phyloP scores from a whole-genome alignment of 257 asterid genomes.

The Coffea eugenioides region DNA sequence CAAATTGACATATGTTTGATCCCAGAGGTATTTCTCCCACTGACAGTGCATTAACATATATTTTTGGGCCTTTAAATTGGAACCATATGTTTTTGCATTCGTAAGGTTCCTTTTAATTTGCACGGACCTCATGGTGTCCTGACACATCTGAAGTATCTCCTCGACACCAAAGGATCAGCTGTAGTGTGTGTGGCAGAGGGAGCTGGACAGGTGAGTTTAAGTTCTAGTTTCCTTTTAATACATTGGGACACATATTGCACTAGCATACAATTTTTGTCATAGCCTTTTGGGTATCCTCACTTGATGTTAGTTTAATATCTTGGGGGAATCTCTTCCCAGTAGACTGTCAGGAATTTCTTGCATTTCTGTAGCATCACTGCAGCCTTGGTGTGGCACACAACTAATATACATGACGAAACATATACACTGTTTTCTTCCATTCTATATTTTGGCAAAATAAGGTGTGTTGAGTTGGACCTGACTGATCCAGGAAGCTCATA shows the following conservation, averaged over 20 bases:
- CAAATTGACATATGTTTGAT: constrained; percentile 93
- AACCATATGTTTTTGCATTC: constrained; percentile 22
- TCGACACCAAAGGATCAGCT: constrained; percentile 89
- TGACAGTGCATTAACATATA: not conserved
- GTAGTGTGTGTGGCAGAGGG: constrained; percentile 98
- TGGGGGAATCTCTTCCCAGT: not conserved
- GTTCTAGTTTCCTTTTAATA: constrained; percentile 10
- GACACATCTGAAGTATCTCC: constrained; percentile 74
- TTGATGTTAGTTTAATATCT: not conserved
- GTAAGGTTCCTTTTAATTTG: constrained; percentile 75
- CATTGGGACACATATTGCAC: not conserved
- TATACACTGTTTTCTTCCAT: not conserved
- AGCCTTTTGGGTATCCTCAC: constrained; percentile 4
- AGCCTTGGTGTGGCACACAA: not conserved
- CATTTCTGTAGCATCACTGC: not conserved
- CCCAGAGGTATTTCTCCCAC: constrained; percentile 65
- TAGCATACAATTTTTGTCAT: not conserved
- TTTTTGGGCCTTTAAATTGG: not conserved
- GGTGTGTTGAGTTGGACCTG: not conserved
- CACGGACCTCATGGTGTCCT: constrained; percentile 94
- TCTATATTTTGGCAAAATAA: not conserved
- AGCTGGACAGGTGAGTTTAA: constrained; percentile 82
- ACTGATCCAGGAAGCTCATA: not conserved
- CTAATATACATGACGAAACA: not conserved
- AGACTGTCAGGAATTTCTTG: not conserved